Base-by-base conservation (phyloP, 2,329 filamentous ascomycete species). In the Nothophoma quercina region DNA sequence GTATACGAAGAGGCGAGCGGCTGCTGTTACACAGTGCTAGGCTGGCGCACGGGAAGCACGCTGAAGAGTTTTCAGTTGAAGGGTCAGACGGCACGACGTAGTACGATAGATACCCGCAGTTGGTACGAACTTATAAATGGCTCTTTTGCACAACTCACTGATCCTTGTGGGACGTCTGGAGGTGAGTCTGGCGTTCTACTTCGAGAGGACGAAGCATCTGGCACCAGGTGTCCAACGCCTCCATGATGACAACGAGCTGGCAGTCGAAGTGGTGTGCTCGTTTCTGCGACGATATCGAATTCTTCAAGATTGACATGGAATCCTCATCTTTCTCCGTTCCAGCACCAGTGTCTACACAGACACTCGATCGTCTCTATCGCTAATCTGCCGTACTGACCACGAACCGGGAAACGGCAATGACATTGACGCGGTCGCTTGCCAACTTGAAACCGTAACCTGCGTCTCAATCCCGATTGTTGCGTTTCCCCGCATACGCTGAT, bases 401-500 rank as follows among this genome's bases (percentile, higher is more conserved):
- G 36, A 47, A 56, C 50, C 55, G 47, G 43, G 46, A 60, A 52
- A 38, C 50, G 55, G 58, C 51, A 55, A 38, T 54, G 22, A 40
- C 38, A 48, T 28, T 40, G 43, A 30, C 38, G n/a, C 34, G 32
- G 13, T 44, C 38, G 40, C 39, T 50, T 36, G 46, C 25, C 23
- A 28, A 19, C 12, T 29, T 60, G 62, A 62, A 64, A 63, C 59
- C 39, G 52, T 46, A 47, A 45, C 46, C 56, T 63, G 59, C 55
- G 18, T 54, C 21, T 10, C 30, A 42, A 33, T 59, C 50, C 59
- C 55, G 59, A 63, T 56, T 34, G 44, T 56, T 60, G 30, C 36
- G 26, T 38, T 36, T 56, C 61, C 63, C 63, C 62, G 51, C 62
- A 59, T 52, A 42, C 54, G 55, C 46, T 49, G 55, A 65, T 67